Percentiles rank a stretch among this genome's conserved stretches.
phyloP scores from a whole-genome alignment of 768 basidiomycete genomes.

The Pleurotus pulmonarius region DNA sequence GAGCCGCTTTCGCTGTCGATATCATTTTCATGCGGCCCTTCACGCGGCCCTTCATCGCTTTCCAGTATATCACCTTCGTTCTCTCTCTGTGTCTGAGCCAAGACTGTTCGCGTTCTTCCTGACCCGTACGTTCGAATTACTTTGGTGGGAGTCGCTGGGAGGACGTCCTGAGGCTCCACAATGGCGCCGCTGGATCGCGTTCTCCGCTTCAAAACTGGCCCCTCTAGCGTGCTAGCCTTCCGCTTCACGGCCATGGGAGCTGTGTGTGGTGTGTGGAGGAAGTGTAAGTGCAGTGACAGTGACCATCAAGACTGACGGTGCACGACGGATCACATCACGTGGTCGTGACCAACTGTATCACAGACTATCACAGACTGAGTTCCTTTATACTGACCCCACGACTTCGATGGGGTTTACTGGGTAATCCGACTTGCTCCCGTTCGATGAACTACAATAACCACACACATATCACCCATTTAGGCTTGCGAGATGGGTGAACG shows the following conservation, averaged over 20 bases:
- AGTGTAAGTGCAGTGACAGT: background rate
- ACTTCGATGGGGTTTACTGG: conserved; percentile 60
- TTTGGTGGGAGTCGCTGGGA: background rate
- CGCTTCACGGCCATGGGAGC: conserved; percentile 40
- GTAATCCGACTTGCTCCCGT: conserved; percentile 25
- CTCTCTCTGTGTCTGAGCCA: background rate
- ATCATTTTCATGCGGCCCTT: background rate
- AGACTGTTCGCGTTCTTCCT: background rate
- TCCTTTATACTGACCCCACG: background rate
- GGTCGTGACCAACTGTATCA: conserved; percentile 11
- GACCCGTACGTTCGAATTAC: background rate
- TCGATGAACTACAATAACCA: background rate
- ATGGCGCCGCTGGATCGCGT: conserved; percentile 18
- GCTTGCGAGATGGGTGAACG: conserved; percentile 79
- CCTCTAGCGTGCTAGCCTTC: conserved; percentile 24
- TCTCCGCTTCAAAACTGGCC: conserved; percentile 28
- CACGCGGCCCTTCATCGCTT: background rate
- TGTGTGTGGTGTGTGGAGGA: background rate
- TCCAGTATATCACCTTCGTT: conserved; percentile 11
- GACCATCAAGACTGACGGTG: background rate
- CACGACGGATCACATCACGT: conserved; percentile 24
- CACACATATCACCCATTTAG: conserved; percentile 29
- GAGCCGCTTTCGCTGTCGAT: background rate
- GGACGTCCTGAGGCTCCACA: background rate
- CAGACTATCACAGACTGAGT: background rate